A percentile compares a stretch with the other conserved stretches of the same genome.
Conservation (phyloP, 805 yeast genomes). For the Schizosaccharomyces japonicus region DNA sequence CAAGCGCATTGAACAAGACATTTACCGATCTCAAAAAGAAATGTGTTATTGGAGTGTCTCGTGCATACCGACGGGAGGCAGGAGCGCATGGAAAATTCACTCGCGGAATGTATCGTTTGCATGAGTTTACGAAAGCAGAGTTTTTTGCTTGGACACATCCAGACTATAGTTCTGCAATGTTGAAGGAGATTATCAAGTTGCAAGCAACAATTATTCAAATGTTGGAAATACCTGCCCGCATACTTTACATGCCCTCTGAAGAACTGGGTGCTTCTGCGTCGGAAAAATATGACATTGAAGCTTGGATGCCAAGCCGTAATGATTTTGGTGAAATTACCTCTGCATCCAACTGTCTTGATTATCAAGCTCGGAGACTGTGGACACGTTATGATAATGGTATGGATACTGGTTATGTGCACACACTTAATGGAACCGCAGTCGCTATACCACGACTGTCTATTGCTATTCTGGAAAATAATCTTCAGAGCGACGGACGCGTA, state of each 20-base stretch:
- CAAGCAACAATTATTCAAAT: slow-evolving; percentile 42
- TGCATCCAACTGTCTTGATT: slow-evolving; percentile 78
- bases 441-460: slow-evolving; percentile 81
- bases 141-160: slow-evolving; percentile 37
- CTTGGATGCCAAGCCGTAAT: slow-evolving; percentile 94
- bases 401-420: slow-evolving; percentile 35
- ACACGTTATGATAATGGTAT: slow-evolving; percentile 27
- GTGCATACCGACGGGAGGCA: slow-evolving; percentile 87
- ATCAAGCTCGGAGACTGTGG: slow-evolving; percentile 62
- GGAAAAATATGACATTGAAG: slow-evolving; percentile 81
- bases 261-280: slow-evolving; percentile 88
- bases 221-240: slow-evolving; percentile 58
- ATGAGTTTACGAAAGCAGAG: slow-evolving; percentile 89
- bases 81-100: slow-evolving; percentile 90
- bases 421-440: slow-evolving; percentile 85
- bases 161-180: slow-evolving; percentile 23
- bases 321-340: slow-evolving; percentile 83
- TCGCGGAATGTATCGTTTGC: slow-evolving; percentile 77
- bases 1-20: slow-evolving; percentile 32
- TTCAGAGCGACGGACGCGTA: slow-evolving; percentile 25
- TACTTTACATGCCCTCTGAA: slow-evolving; percentile 67
- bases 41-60: slow-evolving; percentile 52
- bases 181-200: slow-evolving; percentile 35
- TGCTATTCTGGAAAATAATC: slow-evolving; percentile 72
- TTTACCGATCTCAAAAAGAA: slow-evolving; percentile 18